A percentile compares a stretch with the other conserved stretches of the same genome.
Evolutionary conservation across 2,329 filamentous ascomycete genomes (phyloP).

Genomic region (Ophiosphaerella narmari): DNA sequence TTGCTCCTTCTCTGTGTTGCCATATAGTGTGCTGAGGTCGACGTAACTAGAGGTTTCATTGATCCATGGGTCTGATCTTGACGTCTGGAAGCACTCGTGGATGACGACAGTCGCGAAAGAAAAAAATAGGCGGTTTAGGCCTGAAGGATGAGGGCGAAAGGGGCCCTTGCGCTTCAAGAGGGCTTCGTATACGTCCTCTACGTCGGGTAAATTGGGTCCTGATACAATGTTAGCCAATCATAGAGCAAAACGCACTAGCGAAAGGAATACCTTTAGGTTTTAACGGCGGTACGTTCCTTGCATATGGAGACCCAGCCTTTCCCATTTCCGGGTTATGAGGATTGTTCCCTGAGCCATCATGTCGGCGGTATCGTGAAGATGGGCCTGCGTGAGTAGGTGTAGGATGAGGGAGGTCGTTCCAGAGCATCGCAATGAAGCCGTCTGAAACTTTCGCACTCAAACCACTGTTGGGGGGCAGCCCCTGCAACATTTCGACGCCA

Average conservation of each 20-base stretch:
- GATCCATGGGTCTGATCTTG: slow-evolving; percentile 63
- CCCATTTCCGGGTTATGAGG: slow-evolving; percentile 58
- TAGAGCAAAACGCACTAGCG: slow-evolving; percentile 31
- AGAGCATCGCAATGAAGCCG: slow-evolving; percentile 59
- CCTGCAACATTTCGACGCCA: slow-evolving; percentile 58
- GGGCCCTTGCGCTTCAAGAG: slow-evolving; percentile 63
- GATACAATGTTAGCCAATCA: slow-evolving; percentile 32
- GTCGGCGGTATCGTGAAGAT: slow-evolving; percentile 48
- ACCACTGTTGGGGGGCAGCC: slow-evolving; percentile 55
- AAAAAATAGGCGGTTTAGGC: slow-evolving; percentile 72
- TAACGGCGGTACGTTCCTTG: slow-evolving; percentile 59
- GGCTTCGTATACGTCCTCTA: slow-evolving; percentile 67
- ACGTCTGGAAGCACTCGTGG: slow-evolving; percentile 67
- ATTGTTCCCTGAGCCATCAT: slow-evolving; percentile 53
- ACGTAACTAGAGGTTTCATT: slow-evolving; percentile 74
- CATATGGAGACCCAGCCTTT: slow-evolving; percentile 61
- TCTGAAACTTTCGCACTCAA: slow-evolving; percentile 55
- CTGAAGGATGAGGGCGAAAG: slow-evolving; percentile 68
- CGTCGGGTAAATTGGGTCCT: slow-evolving; percentile 59
- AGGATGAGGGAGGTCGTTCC: slow-evolving; percentile 59
- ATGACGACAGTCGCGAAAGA: slow-evolving; percentile 71
- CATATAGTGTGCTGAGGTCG: slow-evolving; percentile 73
- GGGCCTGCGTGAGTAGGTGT: slow-evolving; percentile 54
- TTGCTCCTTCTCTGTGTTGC: slow-evolving; percentile 67
- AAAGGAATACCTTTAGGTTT: slow-evolving; percentile 51